Base-by-base conservation (phyloP, 2,329 filamentous ascomycete genomes). In the Setomelanomma holmii region DNA sequence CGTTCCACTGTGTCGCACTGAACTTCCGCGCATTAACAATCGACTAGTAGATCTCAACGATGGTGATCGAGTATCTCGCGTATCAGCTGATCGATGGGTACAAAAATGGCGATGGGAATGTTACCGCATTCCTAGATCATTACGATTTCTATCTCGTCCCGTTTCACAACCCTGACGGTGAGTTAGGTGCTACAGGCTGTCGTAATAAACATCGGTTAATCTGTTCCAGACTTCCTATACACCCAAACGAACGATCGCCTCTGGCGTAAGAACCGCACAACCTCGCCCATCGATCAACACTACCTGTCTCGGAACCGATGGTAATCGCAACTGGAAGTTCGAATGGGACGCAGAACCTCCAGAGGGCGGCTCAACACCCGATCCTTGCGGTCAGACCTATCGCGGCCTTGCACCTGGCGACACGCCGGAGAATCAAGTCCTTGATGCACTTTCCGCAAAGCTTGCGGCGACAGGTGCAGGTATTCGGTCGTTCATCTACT, bases 401-500 rank as follows among this genome's bases (percentile, higher is more conserved):
- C 55, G 60, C 14, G 70, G 71, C 27, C 55, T 64, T 16, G 65
- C 66, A 4, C 61, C 68, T 0, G 61, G 64, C 36, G 68, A 72
- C 40, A 64, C 69, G 1, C 69, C 69, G 1, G 70, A 72, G 48
- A 72, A 67, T 21, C 46, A 62, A 34, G 70, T 61, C 4, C 72
- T 88, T 4, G 76, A 78, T 7, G 67, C 71, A 2, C 78, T 80
- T 35, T 73, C 81, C 10, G 71, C 74, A 7, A 66, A 68, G 14
- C 64, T 85, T 12, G 39, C 60, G 1, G 67, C 72, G 1, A 63
- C 64, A 7, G 61, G 60, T 1, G 74, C 79, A 45, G 81, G 83
- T 0, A 76, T 88, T 35, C 82, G 83, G 61, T 78, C 86, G 0
- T 89, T 81, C 66, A 82, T 88, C 47, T 86, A 89, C 71, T 85